Evolutionary conservation across 345 rosid species (phyloP).

Genomic region (Sonneratia alba): DNA sequence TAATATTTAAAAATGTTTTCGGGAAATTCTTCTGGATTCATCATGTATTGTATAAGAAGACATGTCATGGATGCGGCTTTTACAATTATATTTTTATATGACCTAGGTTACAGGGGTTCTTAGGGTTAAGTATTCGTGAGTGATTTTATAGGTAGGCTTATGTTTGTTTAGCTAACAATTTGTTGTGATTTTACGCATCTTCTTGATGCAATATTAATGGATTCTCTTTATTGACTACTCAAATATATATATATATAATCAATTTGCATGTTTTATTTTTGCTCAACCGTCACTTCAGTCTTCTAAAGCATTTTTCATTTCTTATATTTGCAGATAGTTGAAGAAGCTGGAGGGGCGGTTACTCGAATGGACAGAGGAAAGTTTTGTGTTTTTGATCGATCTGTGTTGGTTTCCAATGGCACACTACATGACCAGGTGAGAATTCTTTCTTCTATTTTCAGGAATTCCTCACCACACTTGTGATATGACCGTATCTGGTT

Average conservation of each 20-base stretch:
- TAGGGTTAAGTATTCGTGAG: too few species aligned
- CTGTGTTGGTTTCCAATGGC: conserved; percentile 88
- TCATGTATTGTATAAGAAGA: too few species aligned
- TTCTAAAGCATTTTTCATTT: background rate
- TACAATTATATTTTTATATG: too few species aligned
- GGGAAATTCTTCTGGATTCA: too few species aligned
- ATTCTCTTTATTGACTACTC: too few species aligned
- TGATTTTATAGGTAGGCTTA: too few species aligned
- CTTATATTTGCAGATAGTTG: conserved; percentile 57
- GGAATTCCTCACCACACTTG: background rate
- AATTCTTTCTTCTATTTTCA: background rate
- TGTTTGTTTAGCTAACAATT: too few species aligned
- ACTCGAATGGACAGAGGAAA: conserved; percentile 84
- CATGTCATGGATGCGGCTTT: too few species aligned
- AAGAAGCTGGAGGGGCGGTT: conserved; percentile 92
- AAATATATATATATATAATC: background rate
- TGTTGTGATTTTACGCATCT: too few species aligned
- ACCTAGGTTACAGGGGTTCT: too few species aligned
- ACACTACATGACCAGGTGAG: conserved; percentile 73
- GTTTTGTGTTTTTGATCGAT: conserved; percentile 80
- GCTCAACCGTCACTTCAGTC: background rate
- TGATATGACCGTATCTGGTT: background rate
- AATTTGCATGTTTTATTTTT: background rate
- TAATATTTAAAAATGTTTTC: too few species aligned
- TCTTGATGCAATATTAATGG: too few species aligned